Conservation (phyloP, 2,329 filamentous ascomycete genomes). For the Aspergillus sp. region DNA sequence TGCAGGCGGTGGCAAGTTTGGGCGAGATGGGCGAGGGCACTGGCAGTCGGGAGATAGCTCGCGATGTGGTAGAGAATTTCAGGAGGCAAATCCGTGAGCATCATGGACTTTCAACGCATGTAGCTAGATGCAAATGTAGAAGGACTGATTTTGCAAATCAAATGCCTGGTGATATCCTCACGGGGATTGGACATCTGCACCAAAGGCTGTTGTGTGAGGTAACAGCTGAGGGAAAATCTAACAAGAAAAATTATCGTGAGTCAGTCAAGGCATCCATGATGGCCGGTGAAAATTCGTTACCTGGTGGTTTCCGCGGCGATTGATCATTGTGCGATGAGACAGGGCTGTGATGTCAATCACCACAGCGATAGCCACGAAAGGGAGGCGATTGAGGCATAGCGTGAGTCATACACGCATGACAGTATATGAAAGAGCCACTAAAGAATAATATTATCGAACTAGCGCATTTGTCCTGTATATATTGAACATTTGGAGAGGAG, state of each 20-base stretch:
- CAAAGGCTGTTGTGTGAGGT: background rate
- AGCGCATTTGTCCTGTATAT: no score
- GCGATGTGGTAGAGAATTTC: conserved; percentile 45
- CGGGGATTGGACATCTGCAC: background rate
- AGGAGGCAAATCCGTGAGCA: conserved; percentile 37
- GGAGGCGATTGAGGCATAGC: conserved; percentile 1
- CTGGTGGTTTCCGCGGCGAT: conserved; percentile 4
- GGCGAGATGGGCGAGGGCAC: conserved; percentile 43
- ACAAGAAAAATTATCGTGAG: background rate
- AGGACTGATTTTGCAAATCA: background rate
- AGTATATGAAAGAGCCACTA: background rate
- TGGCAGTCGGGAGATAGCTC: conserved; percentile 44
- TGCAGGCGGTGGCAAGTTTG: conserved; percentile 47
- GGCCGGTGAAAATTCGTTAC: background rate
- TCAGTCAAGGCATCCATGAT: background rate
- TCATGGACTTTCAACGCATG: conserved; percentile 6
- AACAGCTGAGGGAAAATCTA: background rate
- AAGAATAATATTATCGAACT: background rate
- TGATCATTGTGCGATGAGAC: conserved; percentile 4
- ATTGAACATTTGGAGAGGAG: no score
- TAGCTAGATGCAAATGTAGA: no score
- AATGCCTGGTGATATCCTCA: background rate
- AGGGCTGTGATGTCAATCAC: conserved; percentile 4
- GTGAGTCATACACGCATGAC: background rate
- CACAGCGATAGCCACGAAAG: background rate